Evolutionary conservation across 1,284 basidiomycete species (phyloP).

Genomic region (Austroboletus niveus): DNA sequence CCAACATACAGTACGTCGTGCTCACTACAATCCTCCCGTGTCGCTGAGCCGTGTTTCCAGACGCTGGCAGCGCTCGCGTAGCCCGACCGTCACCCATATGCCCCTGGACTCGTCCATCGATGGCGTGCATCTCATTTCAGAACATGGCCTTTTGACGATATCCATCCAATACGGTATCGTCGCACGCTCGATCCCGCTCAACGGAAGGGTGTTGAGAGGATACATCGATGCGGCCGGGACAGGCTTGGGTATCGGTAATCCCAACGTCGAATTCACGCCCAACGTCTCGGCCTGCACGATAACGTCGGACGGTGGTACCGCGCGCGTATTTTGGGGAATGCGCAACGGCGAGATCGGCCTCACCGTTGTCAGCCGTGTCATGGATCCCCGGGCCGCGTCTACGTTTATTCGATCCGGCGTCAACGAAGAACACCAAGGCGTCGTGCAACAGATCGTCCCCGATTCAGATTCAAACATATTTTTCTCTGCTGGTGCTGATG

Average conservation of each 20-base stretch:
- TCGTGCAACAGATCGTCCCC: conserved; percentile 55
- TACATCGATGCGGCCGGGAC: conserved; percentile 69
- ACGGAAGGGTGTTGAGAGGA: conserved; percentile 68
- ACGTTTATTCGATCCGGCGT: conserved; percentile 48
- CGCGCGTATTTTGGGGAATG: conserved; percentile 76
- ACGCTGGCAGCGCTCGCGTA: conserved; percentile 70
- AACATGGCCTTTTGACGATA: conserved; percentile 58
- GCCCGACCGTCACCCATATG: conserved; percentile 56
- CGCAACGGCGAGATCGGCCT: conserved; percentile 68
- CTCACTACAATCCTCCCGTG: background rate
- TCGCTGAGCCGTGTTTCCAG: conserved; percentile 37
- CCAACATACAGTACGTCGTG: conserved; percentile 48
- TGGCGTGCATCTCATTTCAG: conserved; percentile 56
- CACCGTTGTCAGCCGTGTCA: conserved; percentile 54
- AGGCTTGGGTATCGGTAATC: conserved; percentile 70
- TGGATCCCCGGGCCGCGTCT: conserved; percentile 53
- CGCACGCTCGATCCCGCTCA: conserved; percentile 70
- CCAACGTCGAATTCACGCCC: conserved; percentile 74
- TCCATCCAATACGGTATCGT: conserved; percentile 74
- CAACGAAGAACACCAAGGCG: conserved; percentile 58
- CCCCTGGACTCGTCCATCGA: conserved; percentile 59
- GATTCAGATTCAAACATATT: conserved; percentile 38
- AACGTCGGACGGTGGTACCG: conserved; percentile 63
- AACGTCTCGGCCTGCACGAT: conserved; percentile 60
- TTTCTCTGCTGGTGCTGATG: conserved; percentile 60